Evolutionary conservation across 768 basidiomycete species (phyloP).

Genomic region (Lactarius hengduanensis): DNA sequence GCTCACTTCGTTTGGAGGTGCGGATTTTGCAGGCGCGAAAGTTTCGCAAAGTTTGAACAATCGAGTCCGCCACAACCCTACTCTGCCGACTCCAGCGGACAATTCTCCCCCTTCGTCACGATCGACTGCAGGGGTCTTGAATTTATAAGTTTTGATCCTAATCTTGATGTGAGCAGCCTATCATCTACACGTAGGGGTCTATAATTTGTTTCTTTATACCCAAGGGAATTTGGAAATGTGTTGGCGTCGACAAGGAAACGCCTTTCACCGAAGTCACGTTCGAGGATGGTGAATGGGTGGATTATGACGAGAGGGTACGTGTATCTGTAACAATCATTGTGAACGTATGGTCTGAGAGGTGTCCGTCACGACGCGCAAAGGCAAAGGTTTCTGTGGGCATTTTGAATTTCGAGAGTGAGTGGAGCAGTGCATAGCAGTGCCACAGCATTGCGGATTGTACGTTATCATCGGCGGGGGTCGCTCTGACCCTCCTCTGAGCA

Average conservation of each 20-base stretch:
- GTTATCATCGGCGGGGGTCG: not conserved
- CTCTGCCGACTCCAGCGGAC: conserved; percentile 54
- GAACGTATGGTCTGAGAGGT: not conserved
- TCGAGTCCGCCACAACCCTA: conserved; percentile 53
- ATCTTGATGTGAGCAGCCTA: conserved; percentile 41
- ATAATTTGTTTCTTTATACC: conserved; percentile 7
- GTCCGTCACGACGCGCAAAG: conserved; percentile 36
- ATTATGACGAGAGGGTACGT: conserved; percentile 87
- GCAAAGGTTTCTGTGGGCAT: conserved; percentile 64
- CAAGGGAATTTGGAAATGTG: conserved; percentile 79
- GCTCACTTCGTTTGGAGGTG: conserved; percentile 86
- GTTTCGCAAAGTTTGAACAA: conserved; percentile 74
- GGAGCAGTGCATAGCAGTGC: conserved; percentile 54
- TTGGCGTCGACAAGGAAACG: conserved; percentile 55
- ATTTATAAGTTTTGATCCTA: conserved; percentile 73
- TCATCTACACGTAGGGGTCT: not conserved
- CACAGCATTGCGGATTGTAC: conserved; percentile 9
- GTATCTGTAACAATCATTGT: not conserved
- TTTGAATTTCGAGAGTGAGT: conserved; percentile 62
- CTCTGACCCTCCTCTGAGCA: not conserved
- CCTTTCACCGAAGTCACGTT: conserved; percentile 67
- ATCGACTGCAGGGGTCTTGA: conserved; percentile 89
- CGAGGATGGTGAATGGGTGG: conserved; percentile 70
- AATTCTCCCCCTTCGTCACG: conserved; percentile 61
- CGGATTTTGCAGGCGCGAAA: conserved; percentile 73